These are phyloP conservation scores for Fraxinus albicans DNA, from an alignment of 305 asterid genomes.

Conservation along the genomic window DNA sequence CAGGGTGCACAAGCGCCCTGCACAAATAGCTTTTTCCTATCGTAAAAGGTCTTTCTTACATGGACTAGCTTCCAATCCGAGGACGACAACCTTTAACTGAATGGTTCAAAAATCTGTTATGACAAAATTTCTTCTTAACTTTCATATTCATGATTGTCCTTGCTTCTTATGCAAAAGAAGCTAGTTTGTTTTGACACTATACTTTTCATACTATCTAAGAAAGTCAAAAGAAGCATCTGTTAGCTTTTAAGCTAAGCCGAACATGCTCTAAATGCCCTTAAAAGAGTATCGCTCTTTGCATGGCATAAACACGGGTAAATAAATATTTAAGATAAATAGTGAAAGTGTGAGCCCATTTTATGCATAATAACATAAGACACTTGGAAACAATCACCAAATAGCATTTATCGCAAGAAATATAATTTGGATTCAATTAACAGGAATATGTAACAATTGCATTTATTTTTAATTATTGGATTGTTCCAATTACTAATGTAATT, in stretches of 20 bases:
- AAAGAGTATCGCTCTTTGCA: too few relatives aligned
- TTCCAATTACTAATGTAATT: background rate
- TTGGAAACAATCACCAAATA: background rate
- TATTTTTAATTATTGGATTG: background rate
- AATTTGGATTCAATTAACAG: background rate
- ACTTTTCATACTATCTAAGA: background rate
- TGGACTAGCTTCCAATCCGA: too few relatives aligned
- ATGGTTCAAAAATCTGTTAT: too few relatives aligned
- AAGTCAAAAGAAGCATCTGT: background rate
- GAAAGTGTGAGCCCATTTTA: too few relatives aligned
- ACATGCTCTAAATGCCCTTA: background rate
- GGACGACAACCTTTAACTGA: background rate
- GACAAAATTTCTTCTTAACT: background rate
- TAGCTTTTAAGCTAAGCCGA: background rate
- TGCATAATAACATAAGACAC: background rate
- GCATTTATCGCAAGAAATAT: background rate
- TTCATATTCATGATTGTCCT: background rate
- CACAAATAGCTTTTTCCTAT: too few relatives aligned
- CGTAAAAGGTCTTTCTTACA: too few relatives aligned
- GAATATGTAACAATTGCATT: background rate
- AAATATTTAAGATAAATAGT: too few relatives aligned
- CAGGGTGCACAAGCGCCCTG: too few relatives aligned
- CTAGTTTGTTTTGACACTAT: background rate
- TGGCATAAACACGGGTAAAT: too few relatives aligned
- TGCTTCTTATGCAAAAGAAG: background rate